A percentile compares a stretch with the other conserved stretches of the same genome.
These are phyloP conservation scores for Teunomyces pallodes DNA, from an alignment of 805 yeast genomes.

Conservation along the genomic window DNA sequence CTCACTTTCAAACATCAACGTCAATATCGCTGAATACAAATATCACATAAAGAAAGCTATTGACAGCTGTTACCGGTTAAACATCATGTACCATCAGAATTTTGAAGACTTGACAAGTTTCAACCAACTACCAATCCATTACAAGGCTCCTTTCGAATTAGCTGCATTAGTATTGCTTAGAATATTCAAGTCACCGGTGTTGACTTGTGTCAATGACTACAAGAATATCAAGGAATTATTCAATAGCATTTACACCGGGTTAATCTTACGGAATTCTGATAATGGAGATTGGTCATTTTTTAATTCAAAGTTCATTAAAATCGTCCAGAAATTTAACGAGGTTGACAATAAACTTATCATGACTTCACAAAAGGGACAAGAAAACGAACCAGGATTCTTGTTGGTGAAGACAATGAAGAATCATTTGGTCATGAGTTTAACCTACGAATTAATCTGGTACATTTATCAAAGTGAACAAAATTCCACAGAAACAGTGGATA, in stretches of 20 bases:
- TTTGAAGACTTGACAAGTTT: constrained; percentile 16
- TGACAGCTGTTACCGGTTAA: constrained; percentile 23
- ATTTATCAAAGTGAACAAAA: constrained; percentile 25
- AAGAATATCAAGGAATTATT: constrained; percentile 22
- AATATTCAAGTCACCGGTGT: constrained; percentile 31
- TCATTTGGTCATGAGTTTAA: constrained; percentile 34
- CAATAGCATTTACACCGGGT: constrained; percentile 16
- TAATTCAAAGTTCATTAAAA: constrained; percentile 20
- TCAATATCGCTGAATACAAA: constrained; percentile 28
- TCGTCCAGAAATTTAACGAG: constrained; percentile 23
- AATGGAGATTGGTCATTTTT: constrained; percentile 22
- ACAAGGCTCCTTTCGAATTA: constrained; percentile 37
- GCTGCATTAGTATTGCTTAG: constrained; percentile 29
- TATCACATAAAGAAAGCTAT: constrained; percentile 24
- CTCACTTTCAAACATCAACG: constrained; percentile 24
- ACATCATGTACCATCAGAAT: constrained; percentile 23
- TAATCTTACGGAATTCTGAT: constrained; percentile 13
- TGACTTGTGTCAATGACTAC: constrained; percentile 24
- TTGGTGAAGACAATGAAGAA: constrained; percentile 33
- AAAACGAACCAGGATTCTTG: constrained; percentile 18
- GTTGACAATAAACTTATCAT: constrained; percentile 12
- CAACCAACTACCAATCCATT: constrained; percentile 40
- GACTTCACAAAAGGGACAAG: constrained; percentile 1
- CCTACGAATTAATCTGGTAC: constrained; percentile 40
- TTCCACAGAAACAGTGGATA: constrained; percentile 4